Base-by-base conservation (phyloP, 1,284 basidiomycete species). In the Golubevia pallescens region DNA sequence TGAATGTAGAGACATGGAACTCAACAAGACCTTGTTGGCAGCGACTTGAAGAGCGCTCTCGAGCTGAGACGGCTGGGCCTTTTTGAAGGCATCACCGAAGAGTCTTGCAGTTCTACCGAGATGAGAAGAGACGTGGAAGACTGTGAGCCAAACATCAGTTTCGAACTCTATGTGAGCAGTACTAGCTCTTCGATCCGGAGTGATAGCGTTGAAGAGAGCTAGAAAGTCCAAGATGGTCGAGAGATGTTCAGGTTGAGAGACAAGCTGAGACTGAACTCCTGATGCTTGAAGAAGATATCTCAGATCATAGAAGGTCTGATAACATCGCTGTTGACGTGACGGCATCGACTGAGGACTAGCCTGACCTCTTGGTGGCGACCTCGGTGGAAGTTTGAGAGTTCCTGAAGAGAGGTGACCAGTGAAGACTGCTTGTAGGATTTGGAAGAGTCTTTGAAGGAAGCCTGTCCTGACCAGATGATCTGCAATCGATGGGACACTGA, bases 81-180 rank as follows among this genome's bases (percentile, higher is more conserved):
- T 63, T 8, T 65, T 68, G 24, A 76, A 81, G 28, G 81, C 70
- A 60, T 80, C 80, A 16, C 81, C 81, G 38, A 84, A 74, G 57
- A 79, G 71, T 66, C 79, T 77, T 13, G 78, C 72, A 19, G 74
- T 62, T 28, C 74, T 74, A 34, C 73, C 82, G 42, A 85, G 73
- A 48, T 82, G 77, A 53, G 80, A 80, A 65, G 70, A 71, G 58
- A 81, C 71, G 62, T 81, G 75, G 63, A 85, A 83, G 21, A 85
- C 73, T 38, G 74, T 75, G 42, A 80, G 73, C 82, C 82, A 85
- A 61, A 78, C 66, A 61, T 85, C 82, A 61, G 70, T 75, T 62
- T 85, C 82, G 65, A 79, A 85, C 52, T 85, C 82, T 67, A 85
- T 76, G 63, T 85, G 82, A 2, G 76, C 64, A 14, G 73, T 71